Conservation (phyloP, 768 basidiomycete species). For the Podaxis sp. region DNA sequence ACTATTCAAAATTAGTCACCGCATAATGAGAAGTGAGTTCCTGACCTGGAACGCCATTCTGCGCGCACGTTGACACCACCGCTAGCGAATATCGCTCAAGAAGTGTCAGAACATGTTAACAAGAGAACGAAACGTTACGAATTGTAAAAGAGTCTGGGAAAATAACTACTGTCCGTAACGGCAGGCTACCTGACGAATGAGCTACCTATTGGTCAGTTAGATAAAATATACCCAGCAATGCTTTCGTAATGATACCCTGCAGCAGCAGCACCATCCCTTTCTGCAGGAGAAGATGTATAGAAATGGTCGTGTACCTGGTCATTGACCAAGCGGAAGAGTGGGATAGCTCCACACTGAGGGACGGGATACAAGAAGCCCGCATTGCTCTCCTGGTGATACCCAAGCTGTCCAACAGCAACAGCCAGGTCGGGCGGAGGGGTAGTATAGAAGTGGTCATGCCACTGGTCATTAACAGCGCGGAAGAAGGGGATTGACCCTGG, state of each 20-base stretch:
- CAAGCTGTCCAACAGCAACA: not conserved
- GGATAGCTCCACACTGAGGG: not conserved
- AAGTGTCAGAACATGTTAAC: no score
- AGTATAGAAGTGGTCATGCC: slow-evolving; percentile 8
- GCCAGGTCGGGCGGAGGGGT: not conserved
- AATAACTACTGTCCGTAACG: no score
- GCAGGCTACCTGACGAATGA: no score
- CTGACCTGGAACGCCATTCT: no score
- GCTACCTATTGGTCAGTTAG: not conserved
- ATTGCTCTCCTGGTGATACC: not conserved
- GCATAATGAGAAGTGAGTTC: no score
- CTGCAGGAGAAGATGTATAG: not conserved
- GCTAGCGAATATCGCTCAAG: no score
- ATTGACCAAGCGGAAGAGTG: not conserved
- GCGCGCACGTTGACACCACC: no score
- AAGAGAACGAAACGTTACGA: no score
- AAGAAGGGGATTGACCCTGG: not conserved
- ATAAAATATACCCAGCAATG: not conserved
- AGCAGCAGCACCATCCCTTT: no score
- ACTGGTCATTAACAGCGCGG: not conserved
- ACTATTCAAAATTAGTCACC: no score
- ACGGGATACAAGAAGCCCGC: not conserved
- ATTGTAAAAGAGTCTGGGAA: no score
- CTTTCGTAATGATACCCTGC: not conserved
- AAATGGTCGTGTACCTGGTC: not conserved